These are phyloP conservation scores for Leavenworthia alabamica DNA, from an alignment of 345 rosid species.

Conservation along the genomic window DNA sequence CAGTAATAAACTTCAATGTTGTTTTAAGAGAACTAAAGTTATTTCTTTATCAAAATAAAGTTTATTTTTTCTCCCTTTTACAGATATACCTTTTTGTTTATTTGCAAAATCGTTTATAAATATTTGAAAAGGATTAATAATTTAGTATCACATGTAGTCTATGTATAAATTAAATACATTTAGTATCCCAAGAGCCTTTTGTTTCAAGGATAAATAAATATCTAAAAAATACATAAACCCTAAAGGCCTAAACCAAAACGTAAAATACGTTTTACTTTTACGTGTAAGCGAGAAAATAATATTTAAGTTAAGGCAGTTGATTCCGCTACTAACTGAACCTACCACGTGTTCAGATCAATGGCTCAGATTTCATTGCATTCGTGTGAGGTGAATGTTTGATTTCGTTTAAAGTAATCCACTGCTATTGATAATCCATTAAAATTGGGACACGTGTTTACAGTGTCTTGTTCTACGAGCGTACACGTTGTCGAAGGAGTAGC, in stretches of 20 bases:
- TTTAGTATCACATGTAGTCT: not conserved
- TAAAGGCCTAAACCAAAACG: not conserved
- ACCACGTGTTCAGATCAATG: conserved; percentile 13
- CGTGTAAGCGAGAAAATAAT: not conserved
- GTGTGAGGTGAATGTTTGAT: conserved; percentile 10
- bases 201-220: not conserved
- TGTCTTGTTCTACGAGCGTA: not conserved
- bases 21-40: not conserved
- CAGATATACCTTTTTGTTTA: not conserved
- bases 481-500: conserved; percentile 10
- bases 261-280: not conserved
- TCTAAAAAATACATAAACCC: not conserved
- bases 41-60: not conserved
- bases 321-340: not conserved
- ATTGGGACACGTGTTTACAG: not conserved
- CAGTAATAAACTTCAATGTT: not conserved
- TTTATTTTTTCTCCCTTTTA: not conserved
- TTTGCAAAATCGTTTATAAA: not conserved
- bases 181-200: not conserved
- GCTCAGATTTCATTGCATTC: conserved; percentile 14
- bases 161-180: not conserved
- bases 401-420: not conserved
- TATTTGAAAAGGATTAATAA: not conserved
- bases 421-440: not conserved
- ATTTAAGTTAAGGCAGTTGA: not conserved